Evolutionary conservation across 106 monocot species (phyloP).

Genomic region (Posidonia australis): DNA sequence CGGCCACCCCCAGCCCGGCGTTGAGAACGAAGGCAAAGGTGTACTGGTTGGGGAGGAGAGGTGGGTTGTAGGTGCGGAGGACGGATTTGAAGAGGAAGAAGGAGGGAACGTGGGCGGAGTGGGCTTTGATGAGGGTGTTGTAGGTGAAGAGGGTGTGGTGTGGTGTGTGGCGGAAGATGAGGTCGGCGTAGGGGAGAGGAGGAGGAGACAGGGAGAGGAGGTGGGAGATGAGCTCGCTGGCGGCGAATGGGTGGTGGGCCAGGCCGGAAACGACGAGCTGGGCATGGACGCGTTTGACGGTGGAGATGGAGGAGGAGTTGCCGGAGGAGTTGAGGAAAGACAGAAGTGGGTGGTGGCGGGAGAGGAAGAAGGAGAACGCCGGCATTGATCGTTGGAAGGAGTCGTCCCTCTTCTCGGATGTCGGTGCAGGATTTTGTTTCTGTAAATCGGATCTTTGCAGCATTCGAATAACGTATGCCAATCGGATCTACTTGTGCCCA

Average conservation of each 20-base stretch:
- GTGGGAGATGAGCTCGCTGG: slow-evolving; percentile 30
- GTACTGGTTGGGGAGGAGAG: slow-evolving; percentile 34
- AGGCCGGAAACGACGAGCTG: slow-evolving; percentile 30
- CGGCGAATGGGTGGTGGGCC: slow-evolving; percentile 32
- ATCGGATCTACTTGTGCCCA: no score
- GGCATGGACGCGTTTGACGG: slow-evolving; percentile 28
- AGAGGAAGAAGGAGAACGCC: background rate
- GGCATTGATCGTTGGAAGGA: background rate
- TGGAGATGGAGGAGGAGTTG: background rate
- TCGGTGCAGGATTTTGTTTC: no score
- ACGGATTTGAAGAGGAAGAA: slow-evolving; percentile 33
- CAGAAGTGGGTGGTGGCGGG: slow-evolving; percentile 34
- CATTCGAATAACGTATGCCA: no score
- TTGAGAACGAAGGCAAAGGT: slow-evolving; percentile 34
- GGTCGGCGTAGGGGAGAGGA: slow-evolving; percentile 25
- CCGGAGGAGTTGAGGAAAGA: slow-evolving; percentile 15
- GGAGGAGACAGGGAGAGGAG: slow-evolving; percentile 13
- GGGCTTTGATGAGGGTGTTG: slow-evolving; percentile 35
- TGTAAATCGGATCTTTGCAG: no score
- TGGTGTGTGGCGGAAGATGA: slow-evolving; percentile 20
- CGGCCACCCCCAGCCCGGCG: slow-evolving; percentile 6
- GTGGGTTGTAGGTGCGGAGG: slow-evolving; percentile 7
- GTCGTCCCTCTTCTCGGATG: no score
- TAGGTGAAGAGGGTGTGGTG: slow-evolving; percentile 33
- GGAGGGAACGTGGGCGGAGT: slow-evolving; percentile 11